Conservation (phyloP, 1,284 basidiomycete species). For the Boletus semigastroideus region DNA sequence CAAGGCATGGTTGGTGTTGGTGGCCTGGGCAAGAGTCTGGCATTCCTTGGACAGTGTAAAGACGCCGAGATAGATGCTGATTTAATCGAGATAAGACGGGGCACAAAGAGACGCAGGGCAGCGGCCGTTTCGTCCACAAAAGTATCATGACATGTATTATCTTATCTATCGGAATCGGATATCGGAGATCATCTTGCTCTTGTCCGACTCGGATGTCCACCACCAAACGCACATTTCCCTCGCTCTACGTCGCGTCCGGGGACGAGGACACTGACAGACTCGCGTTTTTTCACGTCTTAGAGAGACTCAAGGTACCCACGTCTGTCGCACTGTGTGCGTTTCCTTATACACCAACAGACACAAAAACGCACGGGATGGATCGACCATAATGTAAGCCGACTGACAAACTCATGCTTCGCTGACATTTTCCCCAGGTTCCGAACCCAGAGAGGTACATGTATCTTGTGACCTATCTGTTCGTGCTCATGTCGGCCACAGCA, state of each 20-base stretch:
- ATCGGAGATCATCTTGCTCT: constrained; percentile 19
- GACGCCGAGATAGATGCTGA: constrained; percentile 71
- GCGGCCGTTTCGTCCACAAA: constrained; percentile 40
- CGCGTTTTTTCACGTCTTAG: constrained; percentile 87
- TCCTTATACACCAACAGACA: constrained; percentile 49
- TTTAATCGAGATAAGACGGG: constrained; percentile 70
- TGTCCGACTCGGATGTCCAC: constrained; percentile 1
- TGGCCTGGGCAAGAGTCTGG: constrained; percentile 65
- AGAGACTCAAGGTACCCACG: constrained; percentile 73
- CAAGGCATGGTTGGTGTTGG: constrained; percentile 50
- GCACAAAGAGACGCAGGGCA: constrained; percentile 64
- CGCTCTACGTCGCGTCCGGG: constrained; percentile 56
- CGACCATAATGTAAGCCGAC: constrained; percentile 65
- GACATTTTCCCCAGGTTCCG: constrained; percentile 53
- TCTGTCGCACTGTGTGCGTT: neutral
- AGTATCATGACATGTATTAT: constrained; percentile 30
- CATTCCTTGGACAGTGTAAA: constrained; percentile 52
- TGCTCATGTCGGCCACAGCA: constrained; percentile 47
- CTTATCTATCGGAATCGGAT: constrained; percentile 35
- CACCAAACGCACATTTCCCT: constrained; percentile 45
- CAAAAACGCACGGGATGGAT: constrained; percentile 97
- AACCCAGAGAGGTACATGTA: constrained; percentile 70
- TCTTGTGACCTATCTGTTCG: neutral
- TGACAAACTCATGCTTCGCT: constrained; percentile 2
- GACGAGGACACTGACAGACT: constrained; percentile 65